phyloP scores from a whole-genome alignment of 148 eudicot genomes.

The Pouteria glomerata region DNA sequence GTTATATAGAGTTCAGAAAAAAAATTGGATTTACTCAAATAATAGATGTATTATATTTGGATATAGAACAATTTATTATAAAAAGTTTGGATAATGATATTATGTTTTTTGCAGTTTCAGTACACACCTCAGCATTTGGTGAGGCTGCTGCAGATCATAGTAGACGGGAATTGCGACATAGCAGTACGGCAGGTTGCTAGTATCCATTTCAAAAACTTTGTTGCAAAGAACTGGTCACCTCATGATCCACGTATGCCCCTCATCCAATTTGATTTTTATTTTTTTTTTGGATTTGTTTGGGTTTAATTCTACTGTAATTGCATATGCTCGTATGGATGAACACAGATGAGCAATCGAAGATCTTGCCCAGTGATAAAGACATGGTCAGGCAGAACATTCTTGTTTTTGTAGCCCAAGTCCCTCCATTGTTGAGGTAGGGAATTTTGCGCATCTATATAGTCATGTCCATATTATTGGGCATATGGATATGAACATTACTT shows the following conservation, averaged over 20 bases:
- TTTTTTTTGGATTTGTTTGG: no score
- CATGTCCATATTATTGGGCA: not conserved
- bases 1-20: no score
- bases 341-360: constrained; percentile 79
- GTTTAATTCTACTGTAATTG: no score
- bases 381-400: constrained; percentile 86
- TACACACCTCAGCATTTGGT: constrained; percentile 89
- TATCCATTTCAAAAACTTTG: constrained; percentile 87
- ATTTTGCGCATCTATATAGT: not conserved
- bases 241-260: constrained; percentile 70
- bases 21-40: no score
- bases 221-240: constrained; percentile 94
- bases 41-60: no score
- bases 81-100: not conserved
- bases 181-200: constrained; percentile 94
- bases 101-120: constrained; percentile 58
- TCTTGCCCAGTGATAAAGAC: constrained; percentile 65
- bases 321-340: no score
- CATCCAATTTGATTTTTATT: no score
- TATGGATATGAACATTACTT: not conserved
- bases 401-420: constrained; percentile 68
- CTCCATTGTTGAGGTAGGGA: constrained; percentile 71
- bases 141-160: constrained; percentile 84
- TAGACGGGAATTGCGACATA: constrained; percentile 81
- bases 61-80: no score